Evolutionary conservation across 1,284 basidiomycete genomes (phyloP).

Genomic region (Schizopora paradoxa): DNA sequence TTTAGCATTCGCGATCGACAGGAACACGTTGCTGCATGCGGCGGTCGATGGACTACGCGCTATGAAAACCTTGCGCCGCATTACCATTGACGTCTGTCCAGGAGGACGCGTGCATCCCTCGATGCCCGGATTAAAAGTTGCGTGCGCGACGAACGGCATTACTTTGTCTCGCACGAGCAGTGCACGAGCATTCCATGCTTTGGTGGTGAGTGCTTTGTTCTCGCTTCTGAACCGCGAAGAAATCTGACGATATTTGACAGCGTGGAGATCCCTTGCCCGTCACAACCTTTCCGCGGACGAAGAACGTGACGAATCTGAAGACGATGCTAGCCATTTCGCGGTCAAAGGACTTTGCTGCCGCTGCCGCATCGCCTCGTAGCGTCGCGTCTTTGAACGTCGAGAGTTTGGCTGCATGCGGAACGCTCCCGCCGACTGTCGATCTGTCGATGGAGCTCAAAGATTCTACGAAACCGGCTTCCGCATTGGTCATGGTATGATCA

Average conservation of each 20-base stretch:
- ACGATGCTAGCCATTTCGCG: constrained; percentile 13
- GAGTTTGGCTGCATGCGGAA: too few species aligned
- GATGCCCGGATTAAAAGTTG: constrained; percentile 46
- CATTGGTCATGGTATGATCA: too few species aligned
- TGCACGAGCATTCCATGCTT: constrained; percentile 40
- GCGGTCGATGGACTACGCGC: constrained; percentile 46
- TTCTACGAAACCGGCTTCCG: too few species aligned
- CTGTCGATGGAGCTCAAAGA: too few species aligned
- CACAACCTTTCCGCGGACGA: constrained; percentile 21
- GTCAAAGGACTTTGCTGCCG: too few species aligned
- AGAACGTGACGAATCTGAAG: constrained; percentile 10
- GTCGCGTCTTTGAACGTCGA: too few species aligned
- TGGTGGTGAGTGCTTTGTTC: constrained; percentile 36
- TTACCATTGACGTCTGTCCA: constrained; percentile 45
- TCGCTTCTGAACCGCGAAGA: constrained; percentile 10
- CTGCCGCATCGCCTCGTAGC: too few species aligned
- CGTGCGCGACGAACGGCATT: constrained; percentile 49
- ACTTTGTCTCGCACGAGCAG: constrained; percentile 41
- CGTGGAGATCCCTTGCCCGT: constrained; percentile 29
- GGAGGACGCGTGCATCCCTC: constrained; percentile 42
- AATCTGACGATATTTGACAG: constrained; percentile 23
- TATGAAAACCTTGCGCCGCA: constrained; percentile 33
- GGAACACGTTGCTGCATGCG: constrained; percentile 45
- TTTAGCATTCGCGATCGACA: constrained; percentile 52
- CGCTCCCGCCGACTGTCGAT: too few species aligned